Conservation (phyloP, 805 yeast species). For the Candida glaebosa region DNA sequence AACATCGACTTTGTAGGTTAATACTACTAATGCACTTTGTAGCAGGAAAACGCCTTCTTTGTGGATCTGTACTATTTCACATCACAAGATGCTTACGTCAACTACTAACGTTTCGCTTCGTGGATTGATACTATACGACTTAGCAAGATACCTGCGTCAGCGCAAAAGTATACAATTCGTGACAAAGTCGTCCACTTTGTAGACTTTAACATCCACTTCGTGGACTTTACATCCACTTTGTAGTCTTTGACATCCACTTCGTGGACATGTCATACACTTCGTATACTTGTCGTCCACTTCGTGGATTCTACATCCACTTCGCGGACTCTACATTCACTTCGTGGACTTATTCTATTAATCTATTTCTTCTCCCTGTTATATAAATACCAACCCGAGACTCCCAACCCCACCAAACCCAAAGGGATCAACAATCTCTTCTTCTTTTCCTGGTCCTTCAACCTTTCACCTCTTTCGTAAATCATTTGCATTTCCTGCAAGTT, state of each 20-base stretch:
- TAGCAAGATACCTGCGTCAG: too few relatives aligned
- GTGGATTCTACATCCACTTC: neutral
- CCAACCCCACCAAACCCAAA: slow-evolving; percentile 24
- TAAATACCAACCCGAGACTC: slow-evolving; percentile 27
- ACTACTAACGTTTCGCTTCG: too few relatives aligned
- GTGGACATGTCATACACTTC: neutral
- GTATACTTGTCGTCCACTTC: neutral
- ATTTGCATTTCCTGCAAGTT: slow-evolving; percentile 13
- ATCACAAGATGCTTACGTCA: too few relatives aligned
- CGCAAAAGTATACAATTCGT: too few relatives aligned
- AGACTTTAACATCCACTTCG: too few relatives aligned
- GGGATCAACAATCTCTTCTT: slow-evolving; percentile 14
- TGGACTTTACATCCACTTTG: too few relatives aligned
- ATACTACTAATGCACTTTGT: too few relatives aligned
- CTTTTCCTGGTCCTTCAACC: neutral
- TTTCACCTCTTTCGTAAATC: slow-evolving; percentile 4
- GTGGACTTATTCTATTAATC: neutral
- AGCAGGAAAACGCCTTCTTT: too few relatives aligned
- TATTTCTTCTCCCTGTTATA: slow-evolving; percentile 6
- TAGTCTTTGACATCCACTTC: neutral
- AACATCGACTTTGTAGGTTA: too few relatives aligned
- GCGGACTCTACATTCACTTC: neutral
- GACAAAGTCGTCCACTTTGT: neutral
- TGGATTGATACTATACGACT: too few relatives aligned
- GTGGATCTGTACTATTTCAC: too few relatives aligned